phyloP scores from a whole-genome alignment of 1,284 basidiomycete species.

The Leccinum griseonigrum region DNA sequence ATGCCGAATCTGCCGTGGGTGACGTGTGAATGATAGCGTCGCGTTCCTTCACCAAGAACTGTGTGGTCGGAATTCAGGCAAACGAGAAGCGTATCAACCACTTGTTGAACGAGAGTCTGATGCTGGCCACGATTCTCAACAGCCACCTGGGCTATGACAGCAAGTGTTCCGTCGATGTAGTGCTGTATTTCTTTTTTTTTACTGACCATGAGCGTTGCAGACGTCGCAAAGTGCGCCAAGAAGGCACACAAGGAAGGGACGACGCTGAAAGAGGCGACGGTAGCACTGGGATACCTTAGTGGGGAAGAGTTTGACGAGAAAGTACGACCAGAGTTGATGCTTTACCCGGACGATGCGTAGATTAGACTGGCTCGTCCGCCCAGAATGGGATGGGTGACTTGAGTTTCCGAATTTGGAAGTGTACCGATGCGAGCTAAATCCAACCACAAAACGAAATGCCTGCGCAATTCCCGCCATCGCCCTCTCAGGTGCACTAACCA shows the following conservation, averaged over 20 bases:
- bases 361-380: conserved; percentile 18
- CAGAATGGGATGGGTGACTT: conserved; percentile 24
- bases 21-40: conserved; percentile 47
- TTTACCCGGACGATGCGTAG: conserved; percentile 61
- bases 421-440: conserved; percentile 37
- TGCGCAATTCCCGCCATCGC: conserved; percentile 36
- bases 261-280: conserved; percentile 93
- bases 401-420: conserved; percentile 32
- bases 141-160: conserved; percentile 93
- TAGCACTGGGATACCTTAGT: conserved; percentile 83
- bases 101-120: conserved; percentile 91
- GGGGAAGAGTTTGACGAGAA: conserved; percentile 94
- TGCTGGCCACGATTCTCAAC: conserved; percentile 96
- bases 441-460: conserved; percentile 37
- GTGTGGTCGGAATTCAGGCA: conserved; percentile 93
- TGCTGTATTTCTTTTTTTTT: conserved; percentile 3
- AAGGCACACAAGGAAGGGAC: conserved; percentile 99
- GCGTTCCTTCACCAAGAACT: conserved; percentile 95
- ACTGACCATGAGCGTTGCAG: conserved; percentile 40
- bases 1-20: neutral
- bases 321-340: conserved; percentile 92
- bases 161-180: conserved; percentile 44
- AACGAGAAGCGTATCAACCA: conserved; percentile 92
- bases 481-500: conserved; percentile 21
- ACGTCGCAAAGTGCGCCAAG: conserved; percentile 98